phyloP scores from a whole-genome alignment of 352 stramenopile genomes.

The Stephanocyclus meneghinianus region DNA sequence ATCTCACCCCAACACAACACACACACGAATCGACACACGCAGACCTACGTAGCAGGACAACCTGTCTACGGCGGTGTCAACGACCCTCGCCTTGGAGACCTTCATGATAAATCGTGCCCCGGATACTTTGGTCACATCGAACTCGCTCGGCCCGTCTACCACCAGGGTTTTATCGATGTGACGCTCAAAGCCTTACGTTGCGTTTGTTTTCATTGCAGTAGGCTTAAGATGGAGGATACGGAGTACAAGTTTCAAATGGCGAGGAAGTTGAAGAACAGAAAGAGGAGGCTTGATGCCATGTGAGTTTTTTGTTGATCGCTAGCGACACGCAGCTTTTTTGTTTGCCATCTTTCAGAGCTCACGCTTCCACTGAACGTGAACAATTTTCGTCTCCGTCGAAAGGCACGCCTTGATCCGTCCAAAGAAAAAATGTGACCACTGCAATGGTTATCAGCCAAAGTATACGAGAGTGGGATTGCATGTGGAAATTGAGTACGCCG shows the following conservation, averaged over 20 bases:
- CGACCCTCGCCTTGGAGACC: constrained; percentile 94
- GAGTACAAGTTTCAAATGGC: constrained; percentile 83
- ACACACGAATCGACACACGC: background rate
- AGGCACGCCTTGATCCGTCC: constrained; percentile 90
- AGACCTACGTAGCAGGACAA: constrained; percentile 86
- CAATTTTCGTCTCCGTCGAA: background rate
- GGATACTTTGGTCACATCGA: constrained; percentile 99
- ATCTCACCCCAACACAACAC: background rate
- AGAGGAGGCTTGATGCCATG: constrained; percentile 89
- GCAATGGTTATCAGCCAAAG: constrained; percentile 88
- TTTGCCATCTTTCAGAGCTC: background rate
- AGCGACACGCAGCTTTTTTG: background rate
- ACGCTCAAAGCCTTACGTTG: constrained; percentile 88
- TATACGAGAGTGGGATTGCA: constrained; percentile 94
- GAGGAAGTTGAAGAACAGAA: constrained; percentile 66
- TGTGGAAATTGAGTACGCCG: constrained; percentile 92
- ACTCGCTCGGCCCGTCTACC: constrained; percentile 94
- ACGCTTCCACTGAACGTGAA: background rate
- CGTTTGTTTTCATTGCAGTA: constrained; percentile 97
- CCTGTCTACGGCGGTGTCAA: constrained; percentile 97
- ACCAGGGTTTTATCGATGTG: constrained; percentile 96
- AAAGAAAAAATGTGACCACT: constrained; percentile 83
- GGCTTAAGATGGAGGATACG: constrained; percentile 90
- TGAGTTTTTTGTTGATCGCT: constrained; percentile 8
- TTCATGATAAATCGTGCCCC: constrained; percentile 95